Evolutionary conservation across 331 rosid genomes (phyloP).

Genomic region (Rhamnella rubrinervis): DNA sequence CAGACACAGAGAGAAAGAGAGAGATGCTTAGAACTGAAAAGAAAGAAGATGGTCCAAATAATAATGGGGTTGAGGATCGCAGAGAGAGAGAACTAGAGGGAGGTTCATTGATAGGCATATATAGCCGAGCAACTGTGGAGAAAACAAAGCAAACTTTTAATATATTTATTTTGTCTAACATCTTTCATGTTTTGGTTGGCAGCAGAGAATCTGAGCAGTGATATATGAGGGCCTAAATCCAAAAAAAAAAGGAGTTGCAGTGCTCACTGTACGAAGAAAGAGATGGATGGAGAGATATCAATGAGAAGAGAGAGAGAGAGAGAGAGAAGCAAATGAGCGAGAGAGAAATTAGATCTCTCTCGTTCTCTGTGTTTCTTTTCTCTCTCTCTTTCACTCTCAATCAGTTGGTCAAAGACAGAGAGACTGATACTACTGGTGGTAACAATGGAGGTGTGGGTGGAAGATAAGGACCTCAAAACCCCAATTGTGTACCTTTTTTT

Average conservation of each 20-base stretch:
- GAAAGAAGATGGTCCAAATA: background rate
- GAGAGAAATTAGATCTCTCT: background rate
- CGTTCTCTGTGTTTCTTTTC: slow-evolving; percentile 11
- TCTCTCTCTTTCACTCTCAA: background rate
- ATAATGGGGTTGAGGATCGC: too few relatives aligned
- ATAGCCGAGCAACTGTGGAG: background rate
- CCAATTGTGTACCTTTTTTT: background rate
- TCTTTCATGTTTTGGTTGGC: slow-evolving; percentile 15
- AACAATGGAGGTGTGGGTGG: background rate
- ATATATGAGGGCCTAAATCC: slow-evolving; percentile 2
- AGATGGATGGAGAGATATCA: slow-evolving; percentile 6
- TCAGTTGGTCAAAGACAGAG: slow-evolving; percentile 24
- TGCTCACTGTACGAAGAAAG: slow-evolving; percentile 8
- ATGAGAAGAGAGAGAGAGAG: background rate
- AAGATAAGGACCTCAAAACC: slow-evolving; percentile 8
- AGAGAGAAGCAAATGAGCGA: background rate
- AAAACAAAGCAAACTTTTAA: slow-evolving; percentile 27
- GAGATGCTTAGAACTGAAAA: background rate
- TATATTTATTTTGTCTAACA: too few relatives aligned
- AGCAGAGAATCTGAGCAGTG: slow-evolving; percentile 35
- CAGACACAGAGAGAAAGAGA: background rate
- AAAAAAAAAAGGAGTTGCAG: slow-evolving; percentile 8
- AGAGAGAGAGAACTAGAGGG: background rate
- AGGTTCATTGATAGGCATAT: too few relatives aligned
- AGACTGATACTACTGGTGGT: background rate